phyloP scores from a whole-genome alignment of 345 rosid species.

The Lenwebbia sp. region DNA sequence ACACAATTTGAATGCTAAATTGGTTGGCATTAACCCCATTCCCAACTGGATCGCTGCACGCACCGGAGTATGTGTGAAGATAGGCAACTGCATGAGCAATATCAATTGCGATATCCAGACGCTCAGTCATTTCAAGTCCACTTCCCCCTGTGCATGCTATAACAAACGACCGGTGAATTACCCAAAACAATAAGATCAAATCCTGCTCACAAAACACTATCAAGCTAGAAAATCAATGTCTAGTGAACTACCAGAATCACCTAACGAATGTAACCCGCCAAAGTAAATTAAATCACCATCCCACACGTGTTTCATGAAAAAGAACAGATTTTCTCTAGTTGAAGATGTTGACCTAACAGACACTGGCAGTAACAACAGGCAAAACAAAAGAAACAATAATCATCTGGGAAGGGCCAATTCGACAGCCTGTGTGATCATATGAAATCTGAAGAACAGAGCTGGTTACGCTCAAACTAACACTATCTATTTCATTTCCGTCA shows the following conservation, averaged over 20 bases:
- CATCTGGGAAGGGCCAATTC: not conserved
- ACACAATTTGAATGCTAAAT: not conserved
- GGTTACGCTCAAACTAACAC: not conserved
- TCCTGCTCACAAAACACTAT: not conserved
- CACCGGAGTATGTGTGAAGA: slow-evolving; percentile 84
- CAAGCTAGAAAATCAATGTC: not conserved
- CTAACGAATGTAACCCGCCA: not conserved
- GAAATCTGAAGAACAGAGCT: not conserved
- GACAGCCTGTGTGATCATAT: not conserved
- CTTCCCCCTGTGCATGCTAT: slow-evolving; percentile 47
- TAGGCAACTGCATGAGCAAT: slow-evolving; percentile 91
- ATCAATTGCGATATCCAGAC: slow-evolving; percentile 85
- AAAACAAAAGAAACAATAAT: not conserved
- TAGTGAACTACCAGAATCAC: not conserved
- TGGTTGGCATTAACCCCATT: not conserved
- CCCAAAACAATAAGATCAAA: not conserved
- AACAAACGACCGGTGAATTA: not conserved
- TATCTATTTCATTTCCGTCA: not conserved
- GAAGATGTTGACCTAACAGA: not conserved
- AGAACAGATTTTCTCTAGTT: not conserved
- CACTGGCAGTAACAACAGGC: not conserved
- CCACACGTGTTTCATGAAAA: not conserved
- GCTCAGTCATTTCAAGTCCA: slow-evolving; percentile 65
- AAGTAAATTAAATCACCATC: not conserved
- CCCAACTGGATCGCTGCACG: not conserved